These are phyloP conservation scores for Ogataea hybrid DNA, from an alignment of 1,139 yeast genomes.

Conservation along the genomic window DNA sequence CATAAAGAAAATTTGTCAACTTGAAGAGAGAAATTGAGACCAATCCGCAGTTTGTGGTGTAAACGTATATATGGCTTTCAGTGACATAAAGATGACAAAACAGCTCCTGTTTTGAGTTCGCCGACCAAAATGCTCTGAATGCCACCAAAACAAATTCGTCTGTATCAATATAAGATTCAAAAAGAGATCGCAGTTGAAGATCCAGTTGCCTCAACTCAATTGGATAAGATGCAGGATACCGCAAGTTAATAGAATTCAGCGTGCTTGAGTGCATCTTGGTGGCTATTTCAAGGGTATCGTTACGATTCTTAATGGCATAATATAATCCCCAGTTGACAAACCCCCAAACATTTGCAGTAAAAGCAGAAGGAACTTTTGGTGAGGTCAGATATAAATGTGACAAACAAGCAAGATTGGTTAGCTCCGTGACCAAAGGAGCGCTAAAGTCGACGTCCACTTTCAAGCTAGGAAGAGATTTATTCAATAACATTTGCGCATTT, in stretches of 20 bases:
- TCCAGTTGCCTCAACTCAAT: conserved; percentile 59
- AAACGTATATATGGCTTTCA: no score
- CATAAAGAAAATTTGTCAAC: no score
- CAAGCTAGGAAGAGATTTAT: no score
- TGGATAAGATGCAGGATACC: conserved; percentile 69
- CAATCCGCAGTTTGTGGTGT: no score
- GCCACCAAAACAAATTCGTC: conserved; percentile 68
- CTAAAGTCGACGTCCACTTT: no score
- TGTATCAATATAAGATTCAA: conserved; percentile 52
- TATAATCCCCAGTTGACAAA: conserved; percentile 80
- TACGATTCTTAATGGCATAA: conserved; percentile 30
- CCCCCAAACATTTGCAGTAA: conserved; percentile 93
- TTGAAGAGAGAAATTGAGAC: no score
- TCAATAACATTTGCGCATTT: no score
- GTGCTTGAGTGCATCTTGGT: background rate
- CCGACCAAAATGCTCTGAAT: conserved; percentile 68
- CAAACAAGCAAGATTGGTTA: conserved; percentile 67
- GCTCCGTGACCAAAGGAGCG: conserved; percentile 72
- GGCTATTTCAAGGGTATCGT: background rate
- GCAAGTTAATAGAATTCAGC: conserved; percentile 14
- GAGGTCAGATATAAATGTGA: conserved; percentile 62
- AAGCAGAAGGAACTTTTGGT: conserved; percentile 70
- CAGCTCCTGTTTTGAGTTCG: conserved; percentile 68
- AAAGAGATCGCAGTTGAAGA: conserved; percentile 75
- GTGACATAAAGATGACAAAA: conserved; percentile 76